Conservation (phyloP, 2,329 filamentous ascomycete genomes). For the Helotiales sp. region DNA sequence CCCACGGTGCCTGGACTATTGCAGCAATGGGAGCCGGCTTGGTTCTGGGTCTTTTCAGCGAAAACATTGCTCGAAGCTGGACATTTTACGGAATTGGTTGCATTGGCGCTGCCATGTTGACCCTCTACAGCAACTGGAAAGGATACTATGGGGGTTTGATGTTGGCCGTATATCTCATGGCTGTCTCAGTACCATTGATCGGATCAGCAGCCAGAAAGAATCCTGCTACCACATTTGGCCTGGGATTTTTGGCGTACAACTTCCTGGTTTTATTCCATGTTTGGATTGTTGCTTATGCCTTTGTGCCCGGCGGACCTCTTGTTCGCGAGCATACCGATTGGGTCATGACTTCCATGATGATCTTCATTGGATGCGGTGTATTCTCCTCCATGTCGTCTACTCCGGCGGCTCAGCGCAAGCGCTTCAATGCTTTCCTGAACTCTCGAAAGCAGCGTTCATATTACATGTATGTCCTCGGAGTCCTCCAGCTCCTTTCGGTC, state of each 20-base stretch:
- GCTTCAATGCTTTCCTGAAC: constrained; percentile 48
- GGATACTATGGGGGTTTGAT: constrained; percentile 85
- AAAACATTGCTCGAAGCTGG: constrained; percentile 77
- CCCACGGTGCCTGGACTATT: constrained; percentile 88
- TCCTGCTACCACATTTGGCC: constrained; percentile 80
- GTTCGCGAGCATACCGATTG: constrained; percentile 95
- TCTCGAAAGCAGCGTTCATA: constrained; percentile 60
- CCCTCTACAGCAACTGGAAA: constrained; percentile 78
- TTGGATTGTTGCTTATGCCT: constrained; percentile 98
- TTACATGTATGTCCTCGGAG: constrained; percentile 73
- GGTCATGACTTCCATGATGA: constrained; percentile 88
- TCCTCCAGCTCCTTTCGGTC: constrained; percentile 80
- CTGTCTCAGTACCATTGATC: constrained; percentile 76
- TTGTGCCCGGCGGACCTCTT: constrained; percentile 90
- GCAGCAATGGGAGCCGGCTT: constrained; percentile 85
- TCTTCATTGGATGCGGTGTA: constrained; percentile 82
- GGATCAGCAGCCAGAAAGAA: constrained; percentile 75
- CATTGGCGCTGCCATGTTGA: constrained; percentile 78
- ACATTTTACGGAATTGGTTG: constrained; percentile 78
- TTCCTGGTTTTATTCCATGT: constrained; percentile 95
- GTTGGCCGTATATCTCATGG: constrained; percentile 81
- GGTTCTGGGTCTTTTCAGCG: constrained; percentile 74
- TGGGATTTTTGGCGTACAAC: constrained; percentile 92
- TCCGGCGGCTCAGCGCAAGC: constrained; percentile 44
- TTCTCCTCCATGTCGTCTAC: constrained; percentile 66